Conservation (phyloP, 805 yeast species). For the Wickerhamiella domercqiae region DNA sequence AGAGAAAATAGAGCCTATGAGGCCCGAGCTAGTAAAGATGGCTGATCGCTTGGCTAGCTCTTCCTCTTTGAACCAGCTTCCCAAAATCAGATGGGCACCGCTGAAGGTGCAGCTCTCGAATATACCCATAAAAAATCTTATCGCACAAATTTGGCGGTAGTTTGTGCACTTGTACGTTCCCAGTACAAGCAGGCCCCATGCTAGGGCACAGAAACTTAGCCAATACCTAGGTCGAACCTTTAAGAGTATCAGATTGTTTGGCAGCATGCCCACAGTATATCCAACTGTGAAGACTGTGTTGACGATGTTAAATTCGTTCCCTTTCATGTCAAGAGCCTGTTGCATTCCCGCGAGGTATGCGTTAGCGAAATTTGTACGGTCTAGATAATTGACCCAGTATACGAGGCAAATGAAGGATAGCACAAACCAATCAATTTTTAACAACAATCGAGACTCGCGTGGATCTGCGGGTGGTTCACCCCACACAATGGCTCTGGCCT, state of each 20-base stretch:
- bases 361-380: constrained; percentile 29
- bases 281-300: constrained; percentile 35
- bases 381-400: constrained; percentile 32
- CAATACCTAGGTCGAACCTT: constrained; percentile 31
- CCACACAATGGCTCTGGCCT: not conserved
- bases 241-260: constrained; percentile 29
- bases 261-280: constrained; percentile 37
- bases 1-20: constrained; percentile 32
- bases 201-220: constrained; percentile 30
- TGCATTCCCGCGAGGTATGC: constrained; percentile 36
- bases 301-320: constrained; percentile 32
- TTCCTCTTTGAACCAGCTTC: constrained; percentile 21
- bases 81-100: constrained; percentile 21
- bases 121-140: constrained; percentile 22
- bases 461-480: constrained; percentile 15
- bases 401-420: constrained; percentile 31
- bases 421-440: constrained; percentile 28
- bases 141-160: constrained; percentile 28
- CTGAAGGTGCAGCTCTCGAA: constrained; percentile 23
- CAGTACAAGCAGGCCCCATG: constrained; percentile 32
- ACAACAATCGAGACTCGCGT: constrained; percentile 23
- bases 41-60: constrained; percentile 22
- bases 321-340: constrained; percentile 29
- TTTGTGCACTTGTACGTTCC: constrained; percentile 29
- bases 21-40: constrained; percentile 20